These are phyloP conservation scores for Simplicillium sp. DNA, from an alignment of 2,329 filamentous ascomycete genomes.

Conservation along the genomic window DNA sequence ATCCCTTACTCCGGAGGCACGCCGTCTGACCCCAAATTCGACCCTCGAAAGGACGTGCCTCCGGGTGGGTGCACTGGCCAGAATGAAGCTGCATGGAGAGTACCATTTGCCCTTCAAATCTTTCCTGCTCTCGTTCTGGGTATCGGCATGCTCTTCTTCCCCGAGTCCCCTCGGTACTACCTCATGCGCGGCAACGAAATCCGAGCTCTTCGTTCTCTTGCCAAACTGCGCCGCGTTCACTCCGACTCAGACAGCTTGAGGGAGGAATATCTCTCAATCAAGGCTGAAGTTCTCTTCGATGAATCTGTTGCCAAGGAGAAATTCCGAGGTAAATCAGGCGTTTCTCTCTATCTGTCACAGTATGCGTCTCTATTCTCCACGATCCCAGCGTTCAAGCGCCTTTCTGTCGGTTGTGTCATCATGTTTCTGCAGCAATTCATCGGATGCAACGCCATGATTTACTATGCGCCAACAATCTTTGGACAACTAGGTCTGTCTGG, in stretches of 20 bases:
- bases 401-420: constrained; percentile 42
- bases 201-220: constrained; percentile 19
- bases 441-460: constrained; percentile 37
- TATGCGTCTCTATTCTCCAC: constrained; percentile 19
- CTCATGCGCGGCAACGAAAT: constrained; percentile 21
- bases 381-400: constrained; percentile 26
- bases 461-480: constrained; percentile 38
- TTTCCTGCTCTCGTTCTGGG: constrained; percentile 45
- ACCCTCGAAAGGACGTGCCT: constrained; percentile 31
- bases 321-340: constrained; percentile 19
- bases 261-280: constrained; percentile 24
- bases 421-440: constrained; percentile 47
- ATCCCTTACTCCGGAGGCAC: constrained; percentile 36
- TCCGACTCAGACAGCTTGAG: constrained; percentile 18
- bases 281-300: constrained; percentile 26
- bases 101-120: constrained; percentile 42
- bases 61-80: constrained; percentile 32
- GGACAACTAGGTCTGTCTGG: constrained; percentile 28
- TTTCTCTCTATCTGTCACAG: constrained; percentile 19
- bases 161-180: constrained; percentile 23
- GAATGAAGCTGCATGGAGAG: constrained; percentile 31
- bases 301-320: constrained; percentile 15
- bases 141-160: constrained; percentile 43
- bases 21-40: constrained; percentile 23
- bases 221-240: constrained; percentile 21